phyloP scores from a whole-genome alignment of 345 rosid genomes.

The Erodium maritimum region DNA sequence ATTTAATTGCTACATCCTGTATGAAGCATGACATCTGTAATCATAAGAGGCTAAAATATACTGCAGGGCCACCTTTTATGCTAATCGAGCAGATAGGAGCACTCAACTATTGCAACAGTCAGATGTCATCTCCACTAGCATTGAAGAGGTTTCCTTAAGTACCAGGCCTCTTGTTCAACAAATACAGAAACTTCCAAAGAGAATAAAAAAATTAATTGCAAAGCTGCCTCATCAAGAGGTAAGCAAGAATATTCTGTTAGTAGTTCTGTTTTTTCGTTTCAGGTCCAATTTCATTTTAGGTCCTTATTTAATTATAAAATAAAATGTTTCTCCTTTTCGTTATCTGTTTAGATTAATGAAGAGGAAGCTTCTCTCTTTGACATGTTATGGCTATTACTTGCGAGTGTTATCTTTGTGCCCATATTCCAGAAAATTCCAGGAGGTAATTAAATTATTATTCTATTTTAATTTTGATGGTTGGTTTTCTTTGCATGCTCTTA shows the following conservation, averaged over 20 bases:
- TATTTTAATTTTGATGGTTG: no score
- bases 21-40: neutral
- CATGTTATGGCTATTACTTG: slow-evolving; percentile 79
- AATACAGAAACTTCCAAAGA: slow-evolving; percentile 56
- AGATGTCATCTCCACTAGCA: slow-evolving; percentile 45
- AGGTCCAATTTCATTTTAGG: neutral
- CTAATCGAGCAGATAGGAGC: slow-evolving; percentile 53
- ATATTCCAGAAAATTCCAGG: slow-evolving; percentile 97
- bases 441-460: slow-evolving; percentile 31
- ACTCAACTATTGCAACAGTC: slow-evolving; percentile 59
- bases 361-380: slow-evolving; percentile 96
- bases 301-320: no score
- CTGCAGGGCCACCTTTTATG: slow-evolving; percentile 60
- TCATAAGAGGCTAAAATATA: slow-evolving; percentile 12
- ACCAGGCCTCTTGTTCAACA: slow-evolving; percentile 57
- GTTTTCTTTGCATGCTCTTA: neutral
- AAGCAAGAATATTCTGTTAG: slow-evolving; percentile 12
- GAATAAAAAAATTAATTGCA: slow-evolving; percentile 52
- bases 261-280: slow-evolving; percentile 8
- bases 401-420: slow-evolving; percentile 97
- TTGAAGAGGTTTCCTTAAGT: slow-evolving; percentile 70
- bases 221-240: slow-evolving; percentile 91
- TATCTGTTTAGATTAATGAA: slow-evolving; percentile 57
- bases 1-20: neutral
- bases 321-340: slow-evolving; percentile 5